Evolutionary conservation across 805 yeast genomes (phyloP), one percentile per base, ranked within the genome.

Genomic region (Lachancea kluyveri): DNA sequence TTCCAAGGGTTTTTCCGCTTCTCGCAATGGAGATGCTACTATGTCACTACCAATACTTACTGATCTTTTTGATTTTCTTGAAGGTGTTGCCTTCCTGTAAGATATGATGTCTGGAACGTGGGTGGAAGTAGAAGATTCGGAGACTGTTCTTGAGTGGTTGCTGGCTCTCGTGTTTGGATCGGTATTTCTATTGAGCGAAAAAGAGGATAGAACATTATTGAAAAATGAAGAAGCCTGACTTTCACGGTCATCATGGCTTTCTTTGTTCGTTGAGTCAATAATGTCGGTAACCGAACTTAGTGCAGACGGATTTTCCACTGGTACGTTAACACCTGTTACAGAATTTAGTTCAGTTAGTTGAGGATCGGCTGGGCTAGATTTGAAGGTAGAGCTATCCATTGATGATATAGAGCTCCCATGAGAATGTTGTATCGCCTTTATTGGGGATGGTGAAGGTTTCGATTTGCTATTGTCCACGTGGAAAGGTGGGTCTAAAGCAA

Each of bases 351-450:
- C 50, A 6, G 55, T 46, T 3, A 51, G 30, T 10, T 50, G 53
- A 3, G 58, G 55, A 31, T 44, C 46, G 1, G 58, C 56, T 3
- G 58, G 58, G 1, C 48, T 31, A 1, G 55, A 46, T 31, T 52
- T 52, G 41, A 52, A 24, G 4, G 33, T 28, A 8, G 30, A 15
- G 13, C 26, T 28, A 21, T 33, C 37, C 21, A 33, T 30, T 8
- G 37, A 33, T 7, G 33, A 18, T 12, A 28, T 24, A 5, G 37
- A 33, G 7, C 22, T 22, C 8, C 37, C 29, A 11, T 19, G 23
- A 5, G 37, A 33, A 15, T 24, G 24, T 15, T 28, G 32, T 8
- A 33, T 18, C 12, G 37, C 28, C 15, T 32, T 15, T 8, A 33
- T 33, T 6, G 37, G 37, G 2, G 37, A 33, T n/a, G 17, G 18